phyloP scores from a whole-genome alignment of 768 basidiomycete genomes.

The Lactarius quietus region DNA sequence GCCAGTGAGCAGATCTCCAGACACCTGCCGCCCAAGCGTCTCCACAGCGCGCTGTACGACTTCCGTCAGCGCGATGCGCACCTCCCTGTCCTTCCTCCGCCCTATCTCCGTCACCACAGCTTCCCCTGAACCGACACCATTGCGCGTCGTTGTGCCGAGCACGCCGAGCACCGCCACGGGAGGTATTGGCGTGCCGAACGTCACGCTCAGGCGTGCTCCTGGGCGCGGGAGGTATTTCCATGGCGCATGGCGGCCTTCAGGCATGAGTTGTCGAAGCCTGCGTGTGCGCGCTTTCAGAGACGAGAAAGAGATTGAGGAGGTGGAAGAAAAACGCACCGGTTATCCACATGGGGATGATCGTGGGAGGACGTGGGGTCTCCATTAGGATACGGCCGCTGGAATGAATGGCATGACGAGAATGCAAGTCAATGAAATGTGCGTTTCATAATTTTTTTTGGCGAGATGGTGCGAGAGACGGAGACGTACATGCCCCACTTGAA shows the following conservation, averaged over 20 bases:
- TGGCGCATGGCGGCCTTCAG: constrained; percentile 74
- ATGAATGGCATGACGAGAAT: not conserved
- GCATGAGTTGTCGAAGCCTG: constrained; percentile 88
- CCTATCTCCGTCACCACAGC: constrained; percentile 8
- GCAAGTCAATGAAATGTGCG: not conserved
- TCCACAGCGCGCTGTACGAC: constrained; percentile 33
- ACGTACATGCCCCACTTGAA: constrained; percentile 98
- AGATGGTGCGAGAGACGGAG: not conserved
- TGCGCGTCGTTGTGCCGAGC: constrained; percentile 4
- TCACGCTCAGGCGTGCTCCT: constrained; percentile 63
- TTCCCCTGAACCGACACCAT: not conserved
- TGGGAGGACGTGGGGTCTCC: constrained; percentile 59
- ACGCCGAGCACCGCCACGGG: constrained; percentile 35
- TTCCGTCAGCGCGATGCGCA: constrained; percentile 33
- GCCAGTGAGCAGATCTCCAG: constrained; percentile 17
- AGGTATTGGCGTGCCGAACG: constrained; percentile 75
- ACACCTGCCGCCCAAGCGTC: constrained; percentile 29
- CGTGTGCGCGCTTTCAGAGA: no score
- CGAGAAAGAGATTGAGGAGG: not conserved
- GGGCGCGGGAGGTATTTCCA: constrained; percentile 65
- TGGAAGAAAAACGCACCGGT: constrained; percentile 46
- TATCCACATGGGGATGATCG: constrained; percentile 92
- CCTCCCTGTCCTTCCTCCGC: constrained; percentile 10
- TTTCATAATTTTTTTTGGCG: not conserved
- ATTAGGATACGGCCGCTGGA: constrained; percentile 79